A percentile compares a stretch with the other conserved stretches of the same genome.
phyloP scores from a whole-genome alignment of 305 asterid genomes.

The Solanum aculeatissimum region DNA sequence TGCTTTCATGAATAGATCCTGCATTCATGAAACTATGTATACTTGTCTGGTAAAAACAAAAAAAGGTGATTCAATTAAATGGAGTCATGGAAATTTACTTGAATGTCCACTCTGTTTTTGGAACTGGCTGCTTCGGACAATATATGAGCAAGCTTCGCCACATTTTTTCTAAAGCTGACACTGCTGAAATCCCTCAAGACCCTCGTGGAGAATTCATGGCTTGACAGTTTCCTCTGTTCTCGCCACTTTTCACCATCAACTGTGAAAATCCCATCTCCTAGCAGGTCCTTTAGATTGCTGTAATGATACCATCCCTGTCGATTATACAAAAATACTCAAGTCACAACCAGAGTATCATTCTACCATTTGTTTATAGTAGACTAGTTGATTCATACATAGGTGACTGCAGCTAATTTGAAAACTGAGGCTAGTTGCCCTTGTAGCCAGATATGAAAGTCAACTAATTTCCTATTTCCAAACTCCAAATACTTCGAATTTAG shows the following conservation, averaged over 20 bases:
- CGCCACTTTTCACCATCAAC: constrained; percentile 76
- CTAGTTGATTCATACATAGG: neutral
- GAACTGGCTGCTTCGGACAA: constrained; percentile 28
- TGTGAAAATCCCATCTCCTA: constrained; percentile 73
- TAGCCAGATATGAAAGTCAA: neutral
- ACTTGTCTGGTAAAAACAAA: neutral
- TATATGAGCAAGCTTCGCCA: constrained; percentile 33
- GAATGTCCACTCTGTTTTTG: constrained; percentile 38
- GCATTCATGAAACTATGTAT: constrained; percentile 4
- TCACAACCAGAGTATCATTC: neutral
- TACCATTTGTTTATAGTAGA: neutral
- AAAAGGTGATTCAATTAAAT: neutral
- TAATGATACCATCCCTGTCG: constrained; percentile 43
- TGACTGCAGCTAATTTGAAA: neutral
- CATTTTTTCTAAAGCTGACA: constrained; percentile 36
- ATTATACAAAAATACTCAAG: neutral
- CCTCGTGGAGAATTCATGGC: constrained; percentile 55
- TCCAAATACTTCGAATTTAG: neutral
- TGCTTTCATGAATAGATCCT: constrained; percentile 68
- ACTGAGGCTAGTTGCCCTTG: neutral
- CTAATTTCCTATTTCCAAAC: neutral
- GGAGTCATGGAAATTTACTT: constrained; percentile 22
- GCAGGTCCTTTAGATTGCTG: constrained; percentile 31
- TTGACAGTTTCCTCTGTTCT: constrained; percentile 53
- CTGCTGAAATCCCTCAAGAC: constrained; percentile 53